Percentiles rank a stretch among this genome's conserved stretches.
Evolutionary conservation across 108 stramenopile species (phyloP).

Genomic region (Thalassiosira profunda): DNA sequence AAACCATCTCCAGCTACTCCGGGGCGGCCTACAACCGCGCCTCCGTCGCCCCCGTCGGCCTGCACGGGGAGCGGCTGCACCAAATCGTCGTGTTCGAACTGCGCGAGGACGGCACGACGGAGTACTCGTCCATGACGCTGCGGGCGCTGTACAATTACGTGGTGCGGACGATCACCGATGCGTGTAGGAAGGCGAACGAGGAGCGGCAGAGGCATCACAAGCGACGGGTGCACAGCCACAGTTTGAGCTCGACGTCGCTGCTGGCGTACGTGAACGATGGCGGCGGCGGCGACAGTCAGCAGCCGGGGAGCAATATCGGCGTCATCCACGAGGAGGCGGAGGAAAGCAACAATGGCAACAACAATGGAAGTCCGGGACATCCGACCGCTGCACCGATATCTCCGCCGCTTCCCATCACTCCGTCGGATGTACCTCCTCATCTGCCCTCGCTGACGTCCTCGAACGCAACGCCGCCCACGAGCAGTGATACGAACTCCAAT

Average conservation of each 20-base stretch:
- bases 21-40: too few species aligned
- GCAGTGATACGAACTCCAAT: neutral
- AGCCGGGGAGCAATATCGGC: too few species aligned
- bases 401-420: too few species aligned
- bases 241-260: too few species aligned
- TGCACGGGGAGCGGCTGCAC: conserved; percentile 58
- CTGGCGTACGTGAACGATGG: too few species aligned
- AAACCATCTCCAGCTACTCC: too few species aligned
- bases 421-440: conserved; percentile 8
- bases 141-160: conserved; percentile 74
- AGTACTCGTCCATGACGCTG: conserved; percentile 58
- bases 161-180: conserved; percentile 51
- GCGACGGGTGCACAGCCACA: neutral
- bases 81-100: conserved; percentile 79
- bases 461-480: neutral
- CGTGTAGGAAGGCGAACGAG: conserved; percentile 17
- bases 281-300: too few species aligned
- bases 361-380: neutral
- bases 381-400: too few species aligned
- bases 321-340: neutral
- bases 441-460: conserved; percentile 6
- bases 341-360: neutral
- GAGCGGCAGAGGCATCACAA: neutral
- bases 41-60: too few species aligned
- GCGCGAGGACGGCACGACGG: conserved; percentile 54